A percentile compares a stretch with the other conserved stretches of the same genome.
phyloP scores from a whole-genome alignment of 2,329 filamentous ascomycete species.

The Aspergillus alliaceus region DNA sequence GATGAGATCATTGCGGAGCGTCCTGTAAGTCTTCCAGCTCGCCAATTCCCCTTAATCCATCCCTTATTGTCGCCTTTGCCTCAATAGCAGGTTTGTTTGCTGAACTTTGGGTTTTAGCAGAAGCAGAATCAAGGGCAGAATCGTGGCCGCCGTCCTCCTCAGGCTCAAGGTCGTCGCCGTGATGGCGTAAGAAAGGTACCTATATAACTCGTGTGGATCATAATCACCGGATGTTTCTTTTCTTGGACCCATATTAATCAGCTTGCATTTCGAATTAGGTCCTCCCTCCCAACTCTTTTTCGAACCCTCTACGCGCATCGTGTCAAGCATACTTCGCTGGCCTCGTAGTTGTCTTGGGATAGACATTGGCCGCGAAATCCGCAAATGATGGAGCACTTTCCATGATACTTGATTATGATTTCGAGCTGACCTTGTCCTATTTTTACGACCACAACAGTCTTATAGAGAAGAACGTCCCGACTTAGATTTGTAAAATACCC shows the following conservation, averaged over 20 bases:
- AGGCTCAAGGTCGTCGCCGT: constrained; percentile 59
- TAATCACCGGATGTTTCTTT: not conserved
- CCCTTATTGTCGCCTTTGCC: not conserved
- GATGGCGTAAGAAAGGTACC: constrained; percentile 88
- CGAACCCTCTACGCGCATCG: constrained; percentile 39
- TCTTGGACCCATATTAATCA: constrained; percentile 10
- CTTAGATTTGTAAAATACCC: constrained; percentile 42
- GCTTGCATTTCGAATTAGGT: constrained; percentile 30
- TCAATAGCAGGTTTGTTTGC: not conserved
- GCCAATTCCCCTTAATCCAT: not conserved
- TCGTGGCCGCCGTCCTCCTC: constrained; percentile 38
- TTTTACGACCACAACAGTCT: constrained; percentile 43
- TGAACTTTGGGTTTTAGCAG: constrained; percentile 20
- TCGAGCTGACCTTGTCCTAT: constrained; percentile 46
- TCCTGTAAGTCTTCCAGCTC: constrained; percentile 47
- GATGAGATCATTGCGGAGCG: constrained; percentile 65
- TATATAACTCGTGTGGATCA: not conserved
- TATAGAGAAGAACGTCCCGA: constrained; percentile 47
- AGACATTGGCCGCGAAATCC: constrained; percentile 25
- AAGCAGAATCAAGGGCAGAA: constrained; percentile 27
- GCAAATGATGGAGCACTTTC: constrained; percentile 34
- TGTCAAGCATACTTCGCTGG: constrained; percentile 34
- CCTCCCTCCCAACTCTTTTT: constrained; percentile 42
- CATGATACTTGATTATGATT: constrained; percentile 37
- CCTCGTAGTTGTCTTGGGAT: constrained; percentile 24